These are phyloP conservation scores for Aspergillus quadricinctus DNA, from an alignment of 2,329 filamentous ascomycete species.

Conservation along the genomic window DNA sequence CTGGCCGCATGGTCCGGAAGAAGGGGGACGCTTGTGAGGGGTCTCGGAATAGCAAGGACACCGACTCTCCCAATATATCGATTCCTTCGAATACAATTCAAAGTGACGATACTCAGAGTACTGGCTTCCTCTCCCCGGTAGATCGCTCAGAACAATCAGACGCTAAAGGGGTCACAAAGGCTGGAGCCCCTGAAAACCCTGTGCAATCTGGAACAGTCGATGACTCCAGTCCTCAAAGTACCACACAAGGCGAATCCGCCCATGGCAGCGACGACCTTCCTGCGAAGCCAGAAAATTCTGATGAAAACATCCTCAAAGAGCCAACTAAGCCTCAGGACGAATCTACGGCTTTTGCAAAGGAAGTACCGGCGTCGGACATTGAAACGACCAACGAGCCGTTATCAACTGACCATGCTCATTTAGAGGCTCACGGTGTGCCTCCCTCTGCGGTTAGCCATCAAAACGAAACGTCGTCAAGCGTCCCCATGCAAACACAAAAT, in stretches of 20 bases:
- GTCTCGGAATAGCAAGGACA: not conserved
- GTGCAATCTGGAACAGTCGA: not conserved
- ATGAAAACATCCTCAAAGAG: not conserved
- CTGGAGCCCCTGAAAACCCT: not conserved
- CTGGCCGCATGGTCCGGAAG: slow-evolving; percentile 36
- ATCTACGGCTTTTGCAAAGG: not conserved
- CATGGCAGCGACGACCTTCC: no score
- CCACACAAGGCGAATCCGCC: not conserved
- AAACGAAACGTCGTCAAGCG: not conserved
- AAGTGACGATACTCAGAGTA: no score
- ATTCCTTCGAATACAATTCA: not conserved
- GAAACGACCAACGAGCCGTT: not conserved
- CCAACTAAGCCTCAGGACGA: not conserved
- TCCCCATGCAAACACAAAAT: no score
- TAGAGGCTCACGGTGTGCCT: not conserved
- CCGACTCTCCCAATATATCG: not conserved
- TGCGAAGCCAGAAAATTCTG: not conserved
- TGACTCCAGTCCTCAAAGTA: not conserved
- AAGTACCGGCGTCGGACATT: not conserved
- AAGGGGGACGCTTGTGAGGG: not conserved
- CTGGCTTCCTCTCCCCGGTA: not conserved
- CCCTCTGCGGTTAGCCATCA: not conserved
- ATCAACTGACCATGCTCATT: not conserved
- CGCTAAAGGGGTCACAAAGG: not conserved
- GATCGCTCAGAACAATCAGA: not conserved